Conservation (phyloP, 2,329 filamentous ascomycete species). For the Xylariaceae sp. region DNA sequence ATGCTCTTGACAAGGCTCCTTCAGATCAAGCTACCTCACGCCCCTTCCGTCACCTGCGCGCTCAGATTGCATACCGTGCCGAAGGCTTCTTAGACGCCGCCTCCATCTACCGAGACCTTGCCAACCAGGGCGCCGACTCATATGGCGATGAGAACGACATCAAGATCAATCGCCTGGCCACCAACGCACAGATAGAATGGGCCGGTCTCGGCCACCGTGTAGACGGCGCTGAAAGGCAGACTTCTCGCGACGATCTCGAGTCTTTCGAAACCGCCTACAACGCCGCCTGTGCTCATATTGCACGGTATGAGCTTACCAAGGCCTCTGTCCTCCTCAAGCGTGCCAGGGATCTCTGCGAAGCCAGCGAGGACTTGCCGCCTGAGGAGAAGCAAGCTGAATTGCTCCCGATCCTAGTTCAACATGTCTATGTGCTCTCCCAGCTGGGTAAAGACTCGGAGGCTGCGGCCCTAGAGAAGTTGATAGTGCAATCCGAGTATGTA, state of each 20-base stretch:
- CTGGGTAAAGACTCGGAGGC: constrained; percentile 63
- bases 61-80: constrained; percentile 66
- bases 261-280: constrained; percentile 82
- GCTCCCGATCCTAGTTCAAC: constrained; percentile 69
- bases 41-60: constrained; percentile 49
- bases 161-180: constrained; percentile 68
- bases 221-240: constrained; percentile 48
- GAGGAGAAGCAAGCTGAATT: constrained; percentile 71
- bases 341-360: constrained; percentile 65
- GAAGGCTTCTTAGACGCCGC: constrained; percentile 67
- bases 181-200: constrained; percentile 69
- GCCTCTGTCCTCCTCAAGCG: constrained; percentile 63
- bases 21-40: constrained; percentile 26
- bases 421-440: constrained; percentile 64
- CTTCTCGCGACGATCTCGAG: constrained; percentile 57
- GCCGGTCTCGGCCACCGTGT: constrained; percentile 49
- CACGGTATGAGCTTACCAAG: constrained; percentile 58
- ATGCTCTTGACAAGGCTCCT: constrained; percentile 33
- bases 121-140: constrained; percentile 37
- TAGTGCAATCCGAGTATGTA: constrained; percentile 55
- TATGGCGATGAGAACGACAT: constrained; percentile 67
- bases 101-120: constrained; percentile 56
- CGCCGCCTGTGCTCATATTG: constrained; percentile 66
- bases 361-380: constrained; percentile 64
- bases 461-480: constrained; percentile 52